These are phyloP conservation scores for Eragrostis tef DNA, from an alignment of 202 grass and related monocot species.

Conservation along the genomic window DNA sequence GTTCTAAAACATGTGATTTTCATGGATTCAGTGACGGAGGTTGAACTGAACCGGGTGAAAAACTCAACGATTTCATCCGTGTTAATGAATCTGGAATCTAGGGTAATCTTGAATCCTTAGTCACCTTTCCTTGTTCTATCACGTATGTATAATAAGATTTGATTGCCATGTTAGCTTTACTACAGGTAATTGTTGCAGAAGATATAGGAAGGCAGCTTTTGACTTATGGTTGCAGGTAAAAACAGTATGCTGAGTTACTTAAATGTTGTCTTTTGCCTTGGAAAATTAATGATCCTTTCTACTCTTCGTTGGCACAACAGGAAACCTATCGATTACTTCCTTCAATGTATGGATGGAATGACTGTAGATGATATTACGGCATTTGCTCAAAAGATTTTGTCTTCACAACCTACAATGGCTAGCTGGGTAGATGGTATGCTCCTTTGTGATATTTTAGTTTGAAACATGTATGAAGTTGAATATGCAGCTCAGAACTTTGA, in stretches of 20 bases:
- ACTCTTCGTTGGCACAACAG: slow-evolving; percentile 51
- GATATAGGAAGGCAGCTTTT: slow-evolving; percentile 58
- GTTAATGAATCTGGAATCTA: slow-evolving; percentile 84
- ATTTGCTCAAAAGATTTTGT: slow-evolving; percentile 70
- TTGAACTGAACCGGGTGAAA: slow-evolving; percentile 77
- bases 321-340: slow-evolving; percentile 80
- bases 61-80: slow-evolving; percentile 76
- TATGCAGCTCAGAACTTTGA: slow-evolving; percentile 30
- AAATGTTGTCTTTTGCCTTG: not conserved
- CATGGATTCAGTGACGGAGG: slow-evolving; percentile 65
- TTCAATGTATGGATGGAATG: slow-evolving; percentile 67
- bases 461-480: not conserved
- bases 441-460: slow-evolving; percentile 22
- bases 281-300: slow-evolving; percentile 36
- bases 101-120: slow-evolving; percentile 53
- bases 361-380: slow-evolving; percentile 66
- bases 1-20: slow-evolving; percentile 43
- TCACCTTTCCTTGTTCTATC: slow-evolving; percentile 6
- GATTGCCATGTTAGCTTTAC: slow-evolving; percentile 10
- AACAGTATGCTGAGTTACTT: slow-evolving; percentile 30
- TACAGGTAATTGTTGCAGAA: slow-evolving; percentile 58
- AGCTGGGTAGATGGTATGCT: slow-evolving; percentile 77
- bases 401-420: slow-evolving; percentile 75
- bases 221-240: slow-evolving; percentile 56
- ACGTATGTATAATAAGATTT: slow-evolving; percentile 9